Base-by-base conservation (phyloP, 345 rosid genomes). In the Sonneratia caseolaris region DNA sequence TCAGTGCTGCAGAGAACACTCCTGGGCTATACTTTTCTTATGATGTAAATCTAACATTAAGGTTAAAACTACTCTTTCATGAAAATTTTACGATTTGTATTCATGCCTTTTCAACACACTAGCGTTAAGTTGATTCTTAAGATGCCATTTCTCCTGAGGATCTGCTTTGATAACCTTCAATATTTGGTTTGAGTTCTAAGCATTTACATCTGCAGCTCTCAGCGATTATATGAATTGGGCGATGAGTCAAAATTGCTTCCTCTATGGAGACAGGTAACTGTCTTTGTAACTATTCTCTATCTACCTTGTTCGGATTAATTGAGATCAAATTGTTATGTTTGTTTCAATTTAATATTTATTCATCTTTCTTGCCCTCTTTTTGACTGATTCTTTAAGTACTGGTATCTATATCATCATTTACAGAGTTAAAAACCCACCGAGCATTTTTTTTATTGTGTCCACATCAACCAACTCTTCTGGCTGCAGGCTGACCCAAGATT, bases 401-500 rank as follows among this genome's bases (percentile, higher is more conserved):
- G 21, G 6, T 59, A 55, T 59, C 3, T 57, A 8, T n/a, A 7
- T 59, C 2, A 1, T 21, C n/a, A 4, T 53, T 18, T 19, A 53
- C 19, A 22, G 22, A 53, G 59, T 19, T 53, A 53, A 18, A 53
- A 15, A 2, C 5, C 4, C 24, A 3, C 12, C 42, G 70, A 67
- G 43, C 70, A 8, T 27, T 27, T 27, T 27, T 27, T 27, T 24
- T 18, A 35, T 59, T 45, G 5, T 24, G 37, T 43, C 24, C 12
- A n/a, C 53, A 15, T 68, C 70, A 43, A 19, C 36, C 36, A 8
- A 45, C 9, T 40, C 10, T 48, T 51, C 68, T 76, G 77, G 72
- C 79, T 24, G 72, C 92, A 95, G 99, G 98, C 98, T 70, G 99
- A 92, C 76, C 99, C 96, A 36, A 86, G 99, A 81, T 95, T 95